Evolutionary conservation across 73 alveolate species (phyloP), one percentile per base, ranked within the genome.

Genomic region (Tetrahymena elliotti): DNA sequence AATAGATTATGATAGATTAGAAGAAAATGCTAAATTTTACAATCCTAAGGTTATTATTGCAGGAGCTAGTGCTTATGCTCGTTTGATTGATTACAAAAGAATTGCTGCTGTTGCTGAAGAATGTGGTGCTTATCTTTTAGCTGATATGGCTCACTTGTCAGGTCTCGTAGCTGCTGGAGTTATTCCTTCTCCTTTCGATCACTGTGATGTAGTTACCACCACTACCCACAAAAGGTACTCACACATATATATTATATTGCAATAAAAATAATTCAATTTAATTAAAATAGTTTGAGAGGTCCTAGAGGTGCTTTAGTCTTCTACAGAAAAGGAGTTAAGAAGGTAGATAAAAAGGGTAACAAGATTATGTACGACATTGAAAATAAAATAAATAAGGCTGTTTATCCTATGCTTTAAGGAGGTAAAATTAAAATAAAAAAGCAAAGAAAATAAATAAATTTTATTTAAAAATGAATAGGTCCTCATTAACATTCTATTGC

Each of bases 121-220:
- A 83, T 98, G 97, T 22, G 99, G 99, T 31, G 99, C 99, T 12
- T 94, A 94, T 52, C 96, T 98, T 20, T 52, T 98, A 94, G 98
- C 98, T 53, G 99, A 98, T 96, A 98, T 98, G 99, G 99, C 99
- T 11, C 99, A 98, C 94, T 97, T 97, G 18, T 93, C 99, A 35
- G 99, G 99, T 12, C 97, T 98, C 84, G 98, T 98, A 35, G 99
- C 99, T 10, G 97, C 99, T 4, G 97, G 93, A 52, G 97, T 93
- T 35, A 95, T 98, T 36, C 96, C 98, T 2, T 95, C 97, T 54
- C 99, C 99, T 22, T 98, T 98, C 93, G 99, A 97, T n/a, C 96
- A 97, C 93, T 98, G 99, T 10, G 99, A 98, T 93, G 98, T 98
- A 35, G 99, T 98, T 35, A 98, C 99, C 39, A 98, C 99, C 33